These are phyloP conservation scores for Salicornia ramosissima DNA, from an alignment of 148 eudicot genomes.

Conservation along the genomic window DNA sequence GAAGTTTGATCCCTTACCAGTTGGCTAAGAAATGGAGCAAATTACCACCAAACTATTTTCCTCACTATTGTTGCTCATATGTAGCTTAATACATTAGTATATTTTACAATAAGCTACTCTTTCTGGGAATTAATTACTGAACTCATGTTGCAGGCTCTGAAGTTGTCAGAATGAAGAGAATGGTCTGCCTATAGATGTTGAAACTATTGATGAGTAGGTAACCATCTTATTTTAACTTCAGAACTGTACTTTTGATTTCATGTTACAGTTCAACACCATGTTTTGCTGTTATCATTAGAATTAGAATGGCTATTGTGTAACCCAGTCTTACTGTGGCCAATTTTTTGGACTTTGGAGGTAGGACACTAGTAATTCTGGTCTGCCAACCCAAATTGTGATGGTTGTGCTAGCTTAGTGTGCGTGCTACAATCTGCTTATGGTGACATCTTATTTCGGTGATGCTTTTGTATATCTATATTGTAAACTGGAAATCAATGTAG, in stretches of 20 bases:
- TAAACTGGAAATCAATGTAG: neutral
- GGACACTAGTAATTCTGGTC: neutral
- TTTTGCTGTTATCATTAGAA: neutral
- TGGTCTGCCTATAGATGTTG: slow-evolving; percentile 3
- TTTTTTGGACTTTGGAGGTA: neutral
- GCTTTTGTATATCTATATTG: slow-evolving; percentile 2
- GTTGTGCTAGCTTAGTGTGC: neutral
- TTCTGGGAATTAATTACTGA: neutral
- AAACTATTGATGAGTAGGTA: slow-evolving; percentile 9
- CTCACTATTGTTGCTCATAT: neutral
- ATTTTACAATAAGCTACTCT: neutral
- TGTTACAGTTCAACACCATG: slow-evolving; percentile 6
- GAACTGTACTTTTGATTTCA: neutral
- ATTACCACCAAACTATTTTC: too few relatives aligned
- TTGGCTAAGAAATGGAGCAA: too few relatives aligned
- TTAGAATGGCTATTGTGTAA: neutral
- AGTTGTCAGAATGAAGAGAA: slow-evolving; percentile 20
- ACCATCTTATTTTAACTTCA: neutral
- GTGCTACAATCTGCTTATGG: neutral
- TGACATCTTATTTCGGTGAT: neutral
- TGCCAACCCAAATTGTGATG: neutral
- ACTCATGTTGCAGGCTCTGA: slow-evolving; percentile 24
- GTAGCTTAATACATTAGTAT: neutral
- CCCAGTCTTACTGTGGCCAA: neutral
- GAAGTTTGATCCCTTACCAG: too few relatives aligned